A percentile compares a stretch with the other conserved stretches of the same genome.
phyloP scores from a whole-genome alignment of 495 filamentous ascomycete species.

The Penicillium robsamsonii region DNA sequence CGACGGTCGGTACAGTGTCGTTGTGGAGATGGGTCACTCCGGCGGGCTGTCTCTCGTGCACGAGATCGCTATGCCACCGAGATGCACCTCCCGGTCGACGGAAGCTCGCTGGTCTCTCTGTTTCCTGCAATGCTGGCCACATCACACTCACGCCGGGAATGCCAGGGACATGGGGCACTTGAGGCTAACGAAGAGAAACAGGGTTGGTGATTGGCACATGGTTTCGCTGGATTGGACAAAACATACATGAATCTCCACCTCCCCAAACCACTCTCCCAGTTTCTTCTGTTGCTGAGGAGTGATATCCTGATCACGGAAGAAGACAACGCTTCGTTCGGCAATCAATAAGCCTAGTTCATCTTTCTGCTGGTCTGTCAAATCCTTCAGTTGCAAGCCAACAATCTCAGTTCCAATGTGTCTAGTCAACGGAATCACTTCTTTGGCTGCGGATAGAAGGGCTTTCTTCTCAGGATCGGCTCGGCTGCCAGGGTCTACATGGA shows the following conservation, averaged over 20 bases:
- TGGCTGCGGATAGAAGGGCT: conserved; percentile 60
- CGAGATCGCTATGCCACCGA: conserved; percentile 68
- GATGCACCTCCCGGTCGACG: conserved; percentile 63
- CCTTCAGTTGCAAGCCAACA: conserved; percentile 66
- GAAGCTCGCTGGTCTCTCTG: conserved; percentile 55
- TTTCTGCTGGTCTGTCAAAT: conserved; percentile 62
- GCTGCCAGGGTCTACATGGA: conserved; percentile 58
- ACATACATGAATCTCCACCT: conserved; percentile 66
- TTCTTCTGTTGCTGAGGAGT: conserved; percentile 66
- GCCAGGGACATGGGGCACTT: conserved; percentile 68
- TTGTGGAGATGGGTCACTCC: conserved; percentile 70
- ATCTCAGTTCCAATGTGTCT: conserved; percentile 70
- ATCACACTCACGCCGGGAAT: conserved; percentile 63
- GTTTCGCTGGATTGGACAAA: neutral
- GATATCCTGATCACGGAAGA: conserved; percentile 72
- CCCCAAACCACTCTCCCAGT: conserved; percentile 63
- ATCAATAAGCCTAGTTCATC: conserved; percentile 72
- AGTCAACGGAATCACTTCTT: conserved; percentile 64
- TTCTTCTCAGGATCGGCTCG: conserved; percentile 68
- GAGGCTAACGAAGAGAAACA: conserved; percentile 46
- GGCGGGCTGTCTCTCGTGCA: conserved; percentile 67
- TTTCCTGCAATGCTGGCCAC: conserved; percentile 63
- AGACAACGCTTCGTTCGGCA: conserved; percentile 71
- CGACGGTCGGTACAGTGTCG: conserved; percentile 59
- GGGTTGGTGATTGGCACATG: neutral